A percentile compares a stretch with the other conserved stretches of the same genome.
These are phyloP conservation scores for Alnus rubra DNA, from an alignment of 306 rosid species.

Conservation along the genomic window DNA sequence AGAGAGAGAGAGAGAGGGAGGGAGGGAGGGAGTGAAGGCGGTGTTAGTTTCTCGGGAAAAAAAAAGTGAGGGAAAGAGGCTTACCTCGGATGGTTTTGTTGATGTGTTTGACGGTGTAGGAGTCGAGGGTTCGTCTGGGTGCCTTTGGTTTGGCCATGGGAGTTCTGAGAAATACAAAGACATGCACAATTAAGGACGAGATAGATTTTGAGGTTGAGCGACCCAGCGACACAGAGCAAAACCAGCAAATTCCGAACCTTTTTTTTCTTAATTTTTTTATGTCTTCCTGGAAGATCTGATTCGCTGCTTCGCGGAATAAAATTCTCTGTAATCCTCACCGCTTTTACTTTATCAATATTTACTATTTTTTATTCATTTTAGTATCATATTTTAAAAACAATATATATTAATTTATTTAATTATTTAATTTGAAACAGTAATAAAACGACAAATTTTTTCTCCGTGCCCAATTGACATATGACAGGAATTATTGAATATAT, in stretches of 20 bases:
- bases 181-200: background rate
- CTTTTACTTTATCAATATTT: too few relatives aligned
- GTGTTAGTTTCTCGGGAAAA: constrained; percentile 10
- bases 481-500: too few relatives aligned
- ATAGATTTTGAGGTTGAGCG: background rate
- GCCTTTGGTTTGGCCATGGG: constrained; percentile 88
- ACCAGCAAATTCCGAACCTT: background rate
- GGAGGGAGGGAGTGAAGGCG: background rate
- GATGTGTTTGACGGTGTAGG: constrained; percentile 87
- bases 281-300: background rate
- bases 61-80: background rate
- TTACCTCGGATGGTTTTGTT: constrained; percentile 72
- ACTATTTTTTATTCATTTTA: too few relatives aligned
- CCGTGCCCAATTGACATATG: too few relatives aligned
- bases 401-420: too few relatives aligned
- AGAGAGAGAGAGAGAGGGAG: background rate
- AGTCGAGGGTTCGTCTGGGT: constrained; percentile 88
- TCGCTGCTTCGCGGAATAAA: background rate
- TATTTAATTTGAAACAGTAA: too few relatives aligned
- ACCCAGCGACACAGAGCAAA: constrained; percentile 2
- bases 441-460: too few relatives aligned
- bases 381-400: too few relatives aligned
- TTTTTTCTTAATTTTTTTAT: background rate
- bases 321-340: too few relatives aligned
- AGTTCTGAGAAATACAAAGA: constrained; percentile 2